Percentiles rank a stretch among this genome's conserved stretches.
Conservation (phyloP, 2,329 filamentous ascomycete genomes). For the Lithohypha guttulata region DNA sequence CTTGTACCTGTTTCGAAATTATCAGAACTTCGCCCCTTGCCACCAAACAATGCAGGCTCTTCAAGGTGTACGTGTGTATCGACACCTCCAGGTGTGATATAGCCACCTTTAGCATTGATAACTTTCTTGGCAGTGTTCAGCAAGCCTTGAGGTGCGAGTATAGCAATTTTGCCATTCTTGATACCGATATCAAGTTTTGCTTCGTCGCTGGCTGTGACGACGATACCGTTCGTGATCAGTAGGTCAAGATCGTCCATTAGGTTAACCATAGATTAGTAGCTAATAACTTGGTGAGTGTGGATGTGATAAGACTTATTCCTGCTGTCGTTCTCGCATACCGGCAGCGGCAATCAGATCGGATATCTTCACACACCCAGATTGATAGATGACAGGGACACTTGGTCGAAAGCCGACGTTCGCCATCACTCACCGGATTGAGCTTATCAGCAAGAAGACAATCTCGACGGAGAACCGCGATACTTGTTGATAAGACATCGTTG, state of each 20-base stretch:
- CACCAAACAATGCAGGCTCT: too few species aligned
- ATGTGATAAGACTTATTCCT: neutral
- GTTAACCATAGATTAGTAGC: too few species aligned
- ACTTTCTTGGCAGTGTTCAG: conserved; percentile 26
- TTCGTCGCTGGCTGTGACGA: conserved; percentile 38
- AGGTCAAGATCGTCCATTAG: too few species aligned
- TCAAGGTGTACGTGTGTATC: conserved; percentile 41
- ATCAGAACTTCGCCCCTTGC: conserved; percentile 28
- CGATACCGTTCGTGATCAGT: conserved; percentile 33
- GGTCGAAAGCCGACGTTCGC: too few species aligned
- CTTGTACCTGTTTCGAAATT: conserved; percentile 41
- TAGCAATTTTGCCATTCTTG: conserved; percentile 35
- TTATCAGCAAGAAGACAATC: too few species aligned
- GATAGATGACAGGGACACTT: too few species aligned
- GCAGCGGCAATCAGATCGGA: too few species aligned
- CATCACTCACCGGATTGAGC: too few species aligned
- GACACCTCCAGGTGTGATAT: conserved; percentile 34
- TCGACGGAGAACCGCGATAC: too few species aligned
- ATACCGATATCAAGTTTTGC: conserved; percentile 39
- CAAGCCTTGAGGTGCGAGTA: conserved; percentile 33
- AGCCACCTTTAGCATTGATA: conserved; percentile 32
- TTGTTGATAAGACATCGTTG: too few species aligned
- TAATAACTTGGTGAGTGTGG: too few species aligned
- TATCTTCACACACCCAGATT: too few species aligned
- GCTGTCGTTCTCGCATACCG: neutral